Conservation (phyloP, 2,329 filamentous ascomycete genomes). For the Fusarium sp. region DNA sequence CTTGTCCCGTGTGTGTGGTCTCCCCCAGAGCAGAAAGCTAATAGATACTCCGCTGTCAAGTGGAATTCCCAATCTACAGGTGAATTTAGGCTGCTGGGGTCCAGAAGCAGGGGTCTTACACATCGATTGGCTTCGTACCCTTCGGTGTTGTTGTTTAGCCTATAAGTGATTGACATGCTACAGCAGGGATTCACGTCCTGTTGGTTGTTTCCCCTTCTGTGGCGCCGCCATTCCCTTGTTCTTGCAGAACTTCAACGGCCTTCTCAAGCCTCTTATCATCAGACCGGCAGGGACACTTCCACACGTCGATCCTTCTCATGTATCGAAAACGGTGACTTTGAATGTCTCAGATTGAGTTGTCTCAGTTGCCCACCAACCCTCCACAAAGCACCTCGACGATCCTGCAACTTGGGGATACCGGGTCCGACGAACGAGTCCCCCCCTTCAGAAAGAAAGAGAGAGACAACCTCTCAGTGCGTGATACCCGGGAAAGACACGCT, state of each 20-base stretch:
- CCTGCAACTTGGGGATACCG: constrained; percentile 25
- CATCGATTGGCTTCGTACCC: neutral
- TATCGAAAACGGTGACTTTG: constrained; percentile 19
- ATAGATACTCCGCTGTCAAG: neutral
- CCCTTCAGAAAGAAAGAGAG: no score
- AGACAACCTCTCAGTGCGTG: constrained; percentile 9
- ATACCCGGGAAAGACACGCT: constrained; percentile 27
- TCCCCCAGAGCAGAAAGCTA: neutral
- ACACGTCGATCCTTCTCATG: constrained; percentile 16
- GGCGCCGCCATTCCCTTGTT: neutral
- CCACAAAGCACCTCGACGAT: constrained; percentile 29
- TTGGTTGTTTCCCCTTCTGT: neutral
- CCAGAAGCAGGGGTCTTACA: neutral
- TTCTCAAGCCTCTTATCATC: neutral
- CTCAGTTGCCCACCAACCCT: constrained; percentile 19
- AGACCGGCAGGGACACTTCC: neutral
- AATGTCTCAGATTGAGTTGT: constrained; percentile 41
- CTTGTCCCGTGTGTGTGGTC: neutral
- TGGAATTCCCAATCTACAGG: neutral
- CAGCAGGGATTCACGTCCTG: neutral
- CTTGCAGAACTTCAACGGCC: neutral
- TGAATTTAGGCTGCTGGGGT: neutral
- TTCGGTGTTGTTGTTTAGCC: neutral
- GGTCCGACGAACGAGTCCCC: no score
- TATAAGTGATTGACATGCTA: neutral